Evolutionary conservation across 305 asterid species (phyloP).

Genomic region (Plantago rigida): DNA sequence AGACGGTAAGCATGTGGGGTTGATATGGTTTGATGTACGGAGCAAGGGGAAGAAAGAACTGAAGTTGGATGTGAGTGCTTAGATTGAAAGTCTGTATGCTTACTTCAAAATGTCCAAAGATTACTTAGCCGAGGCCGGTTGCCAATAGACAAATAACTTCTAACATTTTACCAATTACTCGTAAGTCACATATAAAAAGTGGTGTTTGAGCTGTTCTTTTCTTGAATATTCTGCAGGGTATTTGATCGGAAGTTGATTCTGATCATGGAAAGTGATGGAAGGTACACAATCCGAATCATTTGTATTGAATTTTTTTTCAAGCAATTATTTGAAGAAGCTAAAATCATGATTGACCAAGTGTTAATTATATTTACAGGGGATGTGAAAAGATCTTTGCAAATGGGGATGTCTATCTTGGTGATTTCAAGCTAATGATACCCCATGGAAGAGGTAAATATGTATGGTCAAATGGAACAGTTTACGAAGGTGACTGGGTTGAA

Average conservation of each 20-base stretch:
- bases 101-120: too few species aligned
- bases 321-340: slow-evolving; percentile 15
- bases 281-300: slow-evolving; percentile 36
- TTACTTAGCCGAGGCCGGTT: too few species aligned
- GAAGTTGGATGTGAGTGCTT: too few species aligned
- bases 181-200: slow-evolving; percentile 1
- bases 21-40: too few species aligned
- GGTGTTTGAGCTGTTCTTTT: slow-evolving; percentile 18
- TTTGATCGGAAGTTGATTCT: slow-evolving; percentile 16
- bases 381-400: slow-evolving; percentile 47
- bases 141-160: too few species aligned
- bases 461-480: slow-evolving; percentile 76
- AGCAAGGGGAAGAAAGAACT: too few species aligned
- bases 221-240: slow-evolving; percentile 30
- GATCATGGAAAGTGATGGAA: slow-evolving; percentile 55
- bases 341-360: background rate
- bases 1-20: too few species aligned
- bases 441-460: slow-evolving; percentile 75
- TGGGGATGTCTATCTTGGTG: slow-evolving; percentile 69
- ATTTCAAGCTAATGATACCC: slow-evolving; percentile 47
- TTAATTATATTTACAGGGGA: slow-evolving; percentile 40
- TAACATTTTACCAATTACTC: background rate
- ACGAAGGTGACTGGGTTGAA: slow-evolving; percentile 85
- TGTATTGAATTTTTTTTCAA: slow-evolving; percentile 16
- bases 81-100: too few species aligned